A percentile compares a stretch with the other conserved stretches of the same genome.
Evolutionary conservation across 495 filamentous ascomycete species (phyloP).

Genomic region (Aspergillus conjunctus): DNA sequence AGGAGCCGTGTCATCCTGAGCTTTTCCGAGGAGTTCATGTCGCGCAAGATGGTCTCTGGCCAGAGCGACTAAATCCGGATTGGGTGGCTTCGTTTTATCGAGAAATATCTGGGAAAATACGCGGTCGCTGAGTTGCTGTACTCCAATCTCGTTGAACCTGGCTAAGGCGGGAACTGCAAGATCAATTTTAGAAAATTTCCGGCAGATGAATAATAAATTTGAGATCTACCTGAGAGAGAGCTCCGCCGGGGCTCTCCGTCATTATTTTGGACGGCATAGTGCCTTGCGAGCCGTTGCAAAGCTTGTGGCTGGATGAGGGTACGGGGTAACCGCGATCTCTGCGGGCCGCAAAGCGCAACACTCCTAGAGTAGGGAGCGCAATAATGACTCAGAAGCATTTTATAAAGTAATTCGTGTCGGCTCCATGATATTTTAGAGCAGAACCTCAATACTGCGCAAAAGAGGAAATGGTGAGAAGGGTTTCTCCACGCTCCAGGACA

Average conservation of each 20-base stretch:
- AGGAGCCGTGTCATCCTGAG: slow-evolving; percentile 69
- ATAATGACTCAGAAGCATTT: slow-evolving; percentile 35
- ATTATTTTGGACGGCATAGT: slow-evolving; percentile 33
- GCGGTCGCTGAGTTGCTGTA: slow-evolving; percentile 85
- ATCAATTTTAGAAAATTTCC: slow-evolving; percentile 29
- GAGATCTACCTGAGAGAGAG: slow-evolving; percentile 41
- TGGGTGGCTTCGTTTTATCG: slow-evolving; percentile 55
- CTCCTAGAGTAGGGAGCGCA: slow-evolving; percentile 42
- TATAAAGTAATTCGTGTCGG: not conserved
- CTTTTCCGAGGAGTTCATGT: slow-evolving; percentile 91
- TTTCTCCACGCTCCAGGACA: slow-evolving; percentile 1
- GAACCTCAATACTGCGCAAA: slow-evolving; percentile 20
- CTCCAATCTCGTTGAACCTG: slow-evolving; percentile 87
- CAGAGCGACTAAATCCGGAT: slow-evolving; percentile 71
- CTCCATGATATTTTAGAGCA: slow-evolving; percentile 31
- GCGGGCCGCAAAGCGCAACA: slow-evolving; percentile 33
- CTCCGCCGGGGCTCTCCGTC: slow-evolving; percentile 12
- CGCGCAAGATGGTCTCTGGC: slow-evolving; percentile 80
- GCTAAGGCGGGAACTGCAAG: slow-evolving; percentile 56
- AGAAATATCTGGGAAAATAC: slow-evolving; percentile 84
- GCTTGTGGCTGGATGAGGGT: slow-evolving; percentile 20
- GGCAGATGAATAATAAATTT: not conserved
- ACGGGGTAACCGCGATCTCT: slow-evolving; percentile 31
- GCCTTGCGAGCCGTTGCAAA: slow-evolving; percentile 26
- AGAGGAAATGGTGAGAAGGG: slow-evolving; percentile 4